Evolutionary conservation across 2,329 filamentous ascomycete genomes (phyloP).

Genomic region (Aspergillus arachidicola): DNA sequence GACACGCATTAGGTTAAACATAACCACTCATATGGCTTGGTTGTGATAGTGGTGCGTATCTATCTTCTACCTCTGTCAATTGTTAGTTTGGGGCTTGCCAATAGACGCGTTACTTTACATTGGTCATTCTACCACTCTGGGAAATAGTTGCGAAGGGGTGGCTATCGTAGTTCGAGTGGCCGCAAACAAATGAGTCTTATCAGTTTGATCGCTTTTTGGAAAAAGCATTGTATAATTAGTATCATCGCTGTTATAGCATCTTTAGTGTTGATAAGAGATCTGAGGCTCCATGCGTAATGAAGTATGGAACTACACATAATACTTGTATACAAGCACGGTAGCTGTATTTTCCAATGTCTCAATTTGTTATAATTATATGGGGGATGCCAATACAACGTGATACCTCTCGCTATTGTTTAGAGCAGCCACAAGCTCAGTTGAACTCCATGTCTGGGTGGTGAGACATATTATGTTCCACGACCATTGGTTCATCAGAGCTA

Average conservation of each 20-base stretch:
- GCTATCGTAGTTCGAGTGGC: no score
- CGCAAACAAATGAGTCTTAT: no score
- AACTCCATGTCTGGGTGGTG: no score
- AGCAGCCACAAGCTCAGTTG: not conserved
- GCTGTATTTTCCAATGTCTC: not conserved
- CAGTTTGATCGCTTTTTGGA: no score
- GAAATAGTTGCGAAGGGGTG: no score
- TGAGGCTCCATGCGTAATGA: not conserved
- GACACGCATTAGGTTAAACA: not conserved
- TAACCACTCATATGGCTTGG: not conserved
- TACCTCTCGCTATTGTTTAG: not conserved
- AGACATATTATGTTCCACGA: no score
- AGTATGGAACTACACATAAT: not conserved
- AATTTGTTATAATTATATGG: not conserved
- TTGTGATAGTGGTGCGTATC: not conserved
- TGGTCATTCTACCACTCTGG: no score
- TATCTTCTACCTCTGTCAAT: not conserved
- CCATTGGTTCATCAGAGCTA: no score
- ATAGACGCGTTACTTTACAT: no score
- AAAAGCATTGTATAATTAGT: no score
- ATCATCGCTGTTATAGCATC: no score
- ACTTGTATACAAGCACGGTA: not conserved
- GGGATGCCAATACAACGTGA: not conserved
- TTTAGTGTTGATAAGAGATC: no score
- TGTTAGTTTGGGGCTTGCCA: not conserved